These are phyloP conservation scores for Gnetum montanum DNA, from an alignment of 75 land plant species.

Conservation along the genomic window DNA sequence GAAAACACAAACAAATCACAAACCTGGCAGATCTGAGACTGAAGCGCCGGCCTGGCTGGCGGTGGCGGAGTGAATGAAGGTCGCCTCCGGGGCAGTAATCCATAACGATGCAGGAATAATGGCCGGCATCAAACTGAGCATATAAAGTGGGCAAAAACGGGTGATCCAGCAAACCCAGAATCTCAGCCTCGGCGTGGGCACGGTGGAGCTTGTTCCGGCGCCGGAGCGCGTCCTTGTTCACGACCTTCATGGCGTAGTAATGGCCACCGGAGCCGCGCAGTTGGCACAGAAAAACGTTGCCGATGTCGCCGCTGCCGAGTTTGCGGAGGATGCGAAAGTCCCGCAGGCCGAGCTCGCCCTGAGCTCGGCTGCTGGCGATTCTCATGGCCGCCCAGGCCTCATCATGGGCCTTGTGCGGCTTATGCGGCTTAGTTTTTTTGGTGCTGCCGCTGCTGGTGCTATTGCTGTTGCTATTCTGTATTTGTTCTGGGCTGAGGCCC, in stretches of 20 bases:
- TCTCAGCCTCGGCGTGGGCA: constrained; percentile 60
- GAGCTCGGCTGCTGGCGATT: constrained; percentile 11
- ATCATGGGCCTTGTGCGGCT: constrained; percentile 47
- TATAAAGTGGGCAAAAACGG: constrained; percentile 77
- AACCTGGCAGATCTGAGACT: constrained; percentile 45
- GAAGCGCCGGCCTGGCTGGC: constrained; percentile 42
- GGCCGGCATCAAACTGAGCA: constrained; percentile 54
- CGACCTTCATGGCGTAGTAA: background rate
- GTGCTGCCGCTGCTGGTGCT: constrained; percentile 1
- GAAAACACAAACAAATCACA: too few relatives aligned
- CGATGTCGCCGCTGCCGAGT: constrained; percentile 70
- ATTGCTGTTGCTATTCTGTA: background rate
- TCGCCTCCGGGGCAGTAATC: constrained; percentile 84
- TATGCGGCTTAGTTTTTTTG: background rate
- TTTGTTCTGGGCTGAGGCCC: background rate
- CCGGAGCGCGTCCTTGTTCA: constrained; percentile 34
- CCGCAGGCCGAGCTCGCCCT: constrained; percentile 34
- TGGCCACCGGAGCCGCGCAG: constrained; percentile 27
- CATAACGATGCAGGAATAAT: constrained; percentile 67
- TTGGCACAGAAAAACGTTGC: constrained; percentile 62
- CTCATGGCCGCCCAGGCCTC: constrained; percentile 17
- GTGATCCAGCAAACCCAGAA: constrained; percentile 55
- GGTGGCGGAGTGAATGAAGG: constrained; percentile 40
- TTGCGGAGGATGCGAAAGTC: constrained; percentile 62
- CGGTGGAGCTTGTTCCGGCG: constrained; percentile 49